Percentiles rank a stretch among this genome's conserved stretches.
phyloP scores from a whole-genome alignment of 768 basidiomycete genomes.

The Serendipita indica region DNA sequence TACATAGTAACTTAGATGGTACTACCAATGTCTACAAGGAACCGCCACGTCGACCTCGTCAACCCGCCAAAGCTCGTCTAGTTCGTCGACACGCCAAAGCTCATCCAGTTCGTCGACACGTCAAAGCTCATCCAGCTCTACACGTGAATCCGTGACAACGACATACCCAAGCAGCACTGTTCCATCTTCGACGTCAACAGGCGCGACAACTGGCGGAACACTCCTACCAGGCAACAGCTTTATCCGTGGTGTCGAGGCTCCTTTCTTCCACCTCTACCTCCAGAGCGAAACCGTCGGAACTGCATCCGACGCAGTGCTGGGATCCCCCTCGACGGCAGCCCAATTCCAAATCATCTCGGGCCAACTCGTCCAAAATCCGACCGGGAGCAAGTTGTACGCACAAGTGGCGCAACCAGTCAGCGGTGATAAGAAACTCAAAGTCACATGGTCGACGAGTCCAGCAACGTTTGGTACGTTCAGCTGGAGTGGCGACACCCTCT shows the following conservation, averaged over 20 bases:
- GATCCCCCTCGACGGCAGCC: not conserved
- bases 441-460: not conserved
- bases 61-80: too few species aligned
- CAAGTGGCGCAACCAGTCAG: not conserved
- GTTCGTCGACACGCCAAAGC: too few species aligned
- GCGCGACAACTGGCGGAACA: not conserved
- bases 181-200: too few species aligned
- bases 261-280: slow-evolving; percentile 9
- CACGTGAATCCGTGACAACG: not conserved
- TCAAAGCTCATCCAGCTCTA: not conserved
- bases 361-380: not conserved
- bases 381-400: not conserved
- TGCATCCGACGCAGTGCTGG: not conserved
- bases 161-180: too few species aligned
- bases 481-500: slow-evolving; percentile 4
- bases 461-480: not conserved
- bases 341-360: slow-evolving; percentile 3
- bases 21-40: not conserved
- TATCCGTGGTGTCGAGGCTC: slow-evolving; percentile 4
- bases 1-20: too few species aligned
- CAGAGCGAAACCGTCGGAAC: not conserved
- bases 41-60: too few species aligned
- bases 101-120: too few species aligned
- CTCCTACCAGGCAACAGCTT: not conserved
- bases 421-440: not conserved